These are phyloP conservation scores for Boletus vinaceobasis DNA, from an alignment of 768 basidiomycete species.

Conservation along the genomic window DNA sequence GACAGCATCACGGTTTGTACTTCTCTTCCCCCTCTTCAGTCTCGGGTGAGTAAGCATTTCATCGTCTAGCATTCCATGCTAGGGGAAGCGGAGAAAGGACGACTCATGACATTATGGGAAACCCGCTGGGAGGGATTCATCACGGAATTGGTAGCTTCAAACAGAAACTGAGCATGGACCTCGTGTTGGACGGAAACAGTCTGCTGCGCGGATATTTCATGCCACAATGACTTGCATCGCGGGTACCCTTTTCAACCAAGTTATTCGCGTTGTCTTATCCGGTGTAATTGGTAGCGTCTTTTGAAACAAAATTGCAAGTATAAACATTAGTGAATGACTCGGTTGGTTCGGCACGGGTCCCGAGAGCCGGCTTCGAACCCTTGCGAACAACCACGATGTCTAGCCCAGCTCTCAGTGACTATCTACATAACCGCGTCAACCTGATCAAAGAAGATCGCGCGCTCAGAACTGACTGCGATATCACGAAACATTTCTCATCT, in stretches of 20 bases:
- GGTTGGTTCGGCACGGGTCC: not conserved
- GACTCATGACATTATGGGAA: slow-evolving; percentile 44
- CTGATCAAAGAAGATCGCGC: slow-evolving; percentile 44
- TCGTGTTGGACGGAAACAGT: not conserved
- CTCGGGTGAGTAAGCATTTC: not conserved
- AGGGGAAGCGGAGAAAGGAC: slow-evolving; percentile 42
- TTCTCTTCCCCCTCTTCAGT: not conserved
- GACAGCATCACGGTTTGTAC: slow-evolving; percentile 57
- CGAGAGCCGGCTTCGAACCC: not conserved
- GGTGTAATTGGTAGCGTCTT: not conserved
- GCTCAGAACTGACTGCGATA: slow-evolving; percentile 43
- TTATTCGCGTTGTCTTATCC: not conserved
- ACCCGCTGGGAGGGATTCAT: slow-evolving; percentile 47
- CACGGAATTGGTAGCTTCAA: slow-evolving; percentile 28
- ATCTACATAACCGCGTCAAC: slow-evolving; percentile 17
- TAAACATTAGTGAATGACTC: not conserved
- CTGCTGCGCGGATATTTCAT: not conserved
- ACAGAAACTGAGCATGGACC: not conserved
- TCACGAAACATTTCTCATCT: slow-evolving; percentile 28
- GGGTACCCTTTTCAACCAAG: not conserved
- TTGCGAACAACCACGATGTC: slow-evolving; percentile 6
- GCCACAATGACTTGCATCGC: not conserved
- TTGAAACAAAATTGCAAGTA: not conserved
- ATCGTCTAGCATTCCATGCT: slow-evolving; percentile 50
- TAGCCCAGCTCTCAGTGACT: not conserved